Conservation (phyloP, 148 eudicot species). For the Rhododendron ovatum region DNA sequence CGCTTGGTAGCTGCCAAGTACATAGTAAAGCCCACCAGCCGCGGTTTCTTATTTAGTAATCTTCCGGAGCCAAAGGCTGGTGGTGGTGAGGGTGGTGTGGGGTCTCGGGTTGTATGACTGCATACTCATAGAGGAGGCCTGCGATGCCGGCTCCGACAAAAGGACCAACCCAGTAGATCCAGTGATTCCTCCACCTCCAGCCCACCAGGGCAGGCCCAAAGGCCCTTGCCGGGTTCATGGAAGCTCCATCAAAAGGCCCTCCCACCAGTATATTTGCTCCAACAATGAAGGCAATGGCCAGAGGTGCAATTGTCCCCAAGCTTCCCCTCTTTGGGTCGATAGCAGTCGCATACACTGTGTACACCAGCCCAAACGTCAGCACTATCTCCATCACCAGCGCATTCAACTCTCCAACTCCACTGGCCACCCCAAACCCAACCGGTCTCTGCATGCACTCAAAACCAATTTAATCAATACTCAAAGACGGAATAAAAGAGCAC, state of each 20-base stretch:
- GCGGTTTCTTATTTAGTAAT: slow-evolving; percentile 31
- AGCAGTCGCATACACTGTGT: slow-evolving; percentile 42
- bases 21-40: not conserved
- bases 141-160: slow-evolving; percentile 40
- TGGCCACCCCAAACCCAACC: slow-evolving; percentile 40
- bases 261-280: slow-evolving; percentile 52
- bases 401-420: slow-evolving; percentile 42
- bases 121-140: slow-evolving; percentile 49
- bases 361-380: slow-evolving; percentile 45
- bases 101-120: slow-evolving; percentile 36
- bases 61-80: slow-evolving; percentile 73
- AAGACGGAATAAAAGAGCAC: too few species aligned
- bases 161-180: slow-evolving; percentile 60
- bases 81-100: slow-evolving; percentile 29
- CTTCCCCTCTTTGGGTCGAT: slow-evolving; percentile 49
- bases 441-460: slow-evolving; percentile 41
- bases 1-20: not conserved
- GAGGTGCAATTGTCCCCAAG: slow-evolving; percentile 43
- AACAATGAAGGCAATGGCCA: slow-evolving; percentile 42
- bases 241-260: slow-evolving; percentile 45
- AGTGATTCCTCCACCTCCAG: slow-evolving; percentile 52
- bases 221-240: slow-evolving; percentile 55
- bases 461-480: too few species aligned
- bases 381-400: slow-evolving; percentile 41
- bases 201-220: slow-evolving; percentile 56